phyloP scores from a whole-genome alignment of 1,139 yeast species.

The Nakaseomyces sp. region DNA sequence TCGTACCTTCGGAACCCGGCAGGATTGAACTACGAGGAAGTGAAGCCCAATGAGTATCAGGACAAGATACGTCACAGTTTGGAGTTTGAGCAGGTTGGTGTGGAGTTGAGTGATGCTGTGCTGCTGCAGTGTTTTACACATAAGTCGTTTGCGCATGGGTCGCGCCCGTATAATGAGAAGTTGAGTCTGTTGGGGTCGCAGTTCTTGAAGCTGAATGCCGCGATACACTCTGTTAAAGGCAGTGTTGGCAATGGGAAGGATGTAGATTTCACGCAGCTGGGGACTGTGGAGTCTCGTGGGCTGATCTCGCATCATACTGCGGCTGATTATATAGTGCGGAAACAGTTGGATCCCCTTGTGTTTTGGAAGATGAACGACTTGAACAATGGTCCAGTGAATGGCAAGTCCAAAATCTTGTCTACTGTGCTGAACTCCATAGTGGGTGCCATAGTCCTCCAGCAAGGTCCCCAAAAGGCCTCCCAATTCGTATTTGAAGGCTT shows the following conservation, averaged over 20 bases:
- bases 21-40: constrained; percentile 50
- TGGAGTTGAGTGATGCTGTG: constrained; percentile 29
- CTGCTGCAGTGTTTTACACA: constrained; percentile 79
- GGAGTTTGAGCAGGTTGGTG: constrained; percentile 29
- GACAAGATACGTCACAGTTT: constrained; percentile 25
- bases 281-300: constrained; percentile 45
- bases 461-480: constrained; percentile 55
- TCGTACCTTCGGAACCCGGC: constrained; percentile 47
- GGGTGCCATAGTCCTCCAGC: constrained; percentile 67
- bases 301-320: constrained; percentile 43
- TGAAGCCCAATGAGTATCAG: constrained; percentile 39
- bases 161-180: constrained; percentile 81
- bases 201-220: constrained; percentile 51
- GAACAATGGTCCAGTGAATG: constrained; percentile 43
- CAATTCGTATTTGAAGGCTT: constrained; percentile 44
- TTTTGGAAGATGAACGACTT: constrained; percentile 65
- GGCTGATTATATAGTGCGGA: constrained; percentile 45
- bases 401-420: constrained; percentile 54
- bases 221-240: constrained; percentile 38
- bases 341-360: constrained; percentile 45
- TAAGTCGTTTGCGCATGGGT: constrained; percentile 88
- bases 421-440: constrained; percentile 66
- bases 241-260: constrained; percentile 32
- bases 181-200: constrained; percentile 72
- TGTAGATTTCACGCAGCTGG: constrained; percentile 56